Conservation (phyloP, 2,329 filamentous ascomycete genomes). For the Aspergillus pseudoglaucus region DNA sequence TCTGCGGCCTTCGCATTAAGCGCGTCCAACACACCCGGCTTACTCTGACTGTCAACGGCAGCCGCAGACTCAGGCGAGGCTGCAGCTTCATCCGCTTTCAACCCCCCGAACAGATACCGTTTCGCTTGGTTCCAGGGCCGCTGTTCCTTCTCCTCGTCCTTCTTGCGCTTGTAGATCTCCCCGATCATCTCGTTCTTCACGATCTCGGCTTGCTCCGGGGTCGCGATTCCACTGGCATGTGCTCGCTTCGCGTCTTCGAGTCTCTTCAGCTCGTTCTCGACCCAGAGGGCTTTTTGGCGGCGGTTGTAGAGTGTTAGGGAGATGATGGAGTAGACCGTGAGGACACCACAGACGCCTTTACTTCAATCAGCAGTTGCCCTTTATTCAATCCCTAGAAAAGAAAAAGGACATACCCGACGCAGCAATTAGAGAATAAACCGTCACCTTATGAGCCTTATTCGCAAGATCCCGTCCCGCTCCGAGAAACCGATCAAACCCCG, state of each 20-base stretch:
- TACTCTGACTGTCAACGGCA: slow-evolving; percentile 5
- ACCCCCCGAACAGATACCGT: slow-evolving; percentile 31
- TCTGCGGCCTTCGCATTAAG: slow-evolving; percentile 29
- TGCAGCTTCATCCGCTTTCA: slow-evolving; percentile 29
- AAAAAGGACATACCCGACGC: slow-evolving; percentile 48
- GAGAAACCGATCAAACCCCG: slow-evolving; percentile 49
- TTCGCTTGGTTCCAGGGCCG: slow-evolving; percentile 33
- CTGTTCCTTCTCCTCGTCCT: slow-evolving; percentile 34
- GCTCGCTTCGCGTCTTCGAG: slow-evolving; percentile 39
- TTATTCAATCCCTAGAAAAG: background rate
- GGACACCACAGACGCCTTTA: slow-evolving; percentile 53
- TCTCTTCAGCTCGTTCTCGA: slow-evolving; percentile 43
- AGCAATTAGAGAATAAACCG: slow-evolving; percentile 55
- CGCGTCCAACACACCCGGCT: slow-evolving; percentile 28
- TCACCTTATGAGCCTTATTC: slow-evolving; percentile 55
- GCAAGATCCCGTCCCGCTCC: slow-evolving; percentile 50
- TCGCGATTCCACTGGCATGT: slow-evolving; percentile 34
- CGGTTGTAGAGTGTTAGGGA: slow-evolving; percentile 65
- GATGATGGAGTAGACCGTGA: slow-evolving; percentile 58
- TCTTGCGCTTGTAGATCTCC: slow-evolving; percentile 35
- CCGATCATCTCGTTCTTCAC: slow-evolving; percentile 40
- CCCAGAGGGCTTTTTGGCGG: slow-evolving; percentile 56
- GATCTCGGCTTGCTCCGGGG: slow-evolving; percentile 37
- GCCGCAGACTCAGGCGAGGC: slow-evolving; percentile 1
- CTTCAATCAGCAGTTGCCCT: background rate